Base-by-base conservation (phyloP, 192 early-diverging fungal genomes). In the Funneliformis geosporum region DNA sequence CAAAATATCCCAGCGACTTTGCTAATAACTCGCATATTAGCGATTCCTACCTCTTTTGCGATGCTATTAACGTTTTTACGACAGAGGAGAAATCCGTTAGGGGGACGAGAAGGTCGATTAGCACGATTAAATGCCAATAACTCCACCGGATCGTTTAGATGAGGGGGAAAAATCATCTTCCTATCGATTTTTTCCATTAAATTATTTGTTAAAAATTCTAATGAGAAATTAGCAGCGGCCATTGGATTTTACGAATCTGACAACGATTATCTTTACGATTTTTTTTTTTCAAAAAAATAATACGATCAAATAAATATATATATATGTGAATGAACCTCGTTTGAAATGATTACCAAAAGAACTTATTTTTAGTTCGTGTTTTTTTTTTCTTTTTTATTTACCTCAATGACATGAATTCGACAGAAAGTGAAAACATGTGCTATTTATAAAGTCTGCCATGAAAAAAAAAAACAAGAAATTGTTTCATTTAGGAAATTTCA, bases 11-110 rank as follows among this genome's bases (percentile, higher is more conserved):
- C 27, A 40, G 25, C 28, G 8, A 27, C 66, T 68, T 68, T 68
- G n/a, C 66, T 68, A 40, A 68, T 27, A 18, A 68, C 66, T 18
- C 66, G 28, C 66, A 68, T 68, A 27, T 68, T 68, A 25, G n/a
- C 28, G 16, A 28, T 28, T 28, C 39, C 66, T 18, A 68, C 25
- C 28, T 68, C 66, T 38, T 68, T 40, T 33, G 66, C 66, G 5
- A 55, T 55, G 18, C 21, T 14, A 16, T 55, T 14, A 25, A 68
- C 66, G 4, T 68, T 68, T 8, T 68, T 68, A 6, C 66, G 27
- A 2, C 27, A 68, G 18, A 68, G 18, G 8, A 68, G 39, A 11
- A 68, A 68, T 11, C 14, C n/a, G 33, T 68, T 68, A 2, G 39
- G 23, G 3, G 66, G 66, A 8, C 66, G 66, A 25, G 66, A 16